Base-by-base conservation (phyloP, 257 asterid species). In the Verbena officinalis region DNA sequence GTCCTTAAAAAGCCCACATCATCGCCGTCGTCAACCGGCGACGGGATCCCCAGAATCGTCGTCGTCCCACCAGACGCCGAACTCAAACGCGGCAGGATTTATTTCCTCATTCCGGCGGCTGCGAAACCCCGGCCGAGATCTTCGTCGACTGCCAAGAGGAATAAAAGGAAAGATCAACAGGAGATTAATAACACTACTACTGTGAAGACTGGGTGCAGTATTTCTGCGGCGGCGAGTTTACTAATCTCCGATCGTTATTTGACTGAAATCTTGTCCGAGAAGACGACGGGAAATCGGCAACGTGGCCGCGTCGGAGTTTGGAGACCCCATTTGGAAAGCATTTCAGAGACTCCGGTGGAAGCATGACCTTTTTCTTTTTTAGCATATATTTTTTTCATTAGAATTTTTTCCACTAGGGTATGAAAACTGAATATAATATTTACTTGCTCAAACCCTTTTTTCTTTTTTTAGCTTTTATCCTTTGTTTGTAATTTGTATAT, bases 261-360 rank as follows among this genome's bases (percentile, higher is more conserved):
- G 68, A 81, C 76, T 65, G 96, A 88, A 74, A 81, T 85, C 48
- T 51, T 85, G 45, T 83, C 88, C 5, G 95, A 88, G 55, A 86
- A 77, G 45, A 42, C 75, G 1, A 69, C 91, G 51, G 78, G 75
- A 59, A 91, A 83, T 54, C 84, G 84, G 5, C 76, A 95, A 65
- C 74, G 89, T 66, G 89, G 95, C 7, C 86, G 91, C 14, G 68
- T 69, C 21, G 81, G 85, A 6, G 79, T 86, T 1, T 88, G 96
- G 96, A 76, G 91, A 53, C 96, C 96, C 5, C 87, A 86, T 34
- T 62, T 88, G 33, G 83, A 83, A 55, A 88, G 95, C 65, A 88
- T 88, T 77, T 83, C 81, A 31, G 96, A 88, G 77, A 68, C 86
- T 30, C 81, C 80, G 48, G 33, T 21, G 20, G 87, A 83, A 71